Base-by-base conservation (phyloP, 164 flowering plant genomes). In the Macadamia tetraphylla region DNA sequence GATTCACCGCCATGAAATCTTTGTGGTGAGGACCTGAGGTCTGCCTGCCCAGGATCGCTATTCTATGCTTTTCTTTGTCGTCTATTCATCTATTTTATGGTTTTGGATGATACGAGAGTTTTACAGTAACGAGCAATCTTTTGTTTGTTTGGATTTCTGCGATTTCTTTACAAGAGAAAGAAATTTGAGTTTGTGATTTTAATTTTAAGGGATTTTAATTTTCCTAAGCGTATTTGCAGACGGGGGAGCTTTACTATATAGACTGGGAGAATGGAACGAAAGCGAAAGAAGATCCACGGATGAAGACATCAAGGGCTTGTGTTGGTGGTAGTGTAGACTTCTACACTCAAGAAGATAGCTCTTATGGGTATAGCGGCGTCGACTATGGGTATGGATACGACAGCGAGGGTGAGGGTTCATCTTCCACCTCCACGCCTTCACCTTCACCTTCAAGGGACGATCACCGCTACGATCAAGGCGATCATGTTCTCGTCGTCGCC, bases 191-290 rank as follows among this genome's bases (percentile, higher is more conserved):
- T 60, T 49, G 9, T 17, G 30, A 23, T 40, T 29, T 59, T 53
- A n/a, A 31, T 17, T 14, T 59, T 30, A n/a, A n/a, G n/a, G n/a
- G 30, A 23, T 40, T 29, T 59, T 53, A n/a, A 31, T 17, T 14
- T 59, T 30, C 6, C 66, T 53, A 10, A 62, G 55, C 14, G 67
- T 53, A n/a, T 53, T 53, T 62, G 74, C 83, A 94, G 98, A 87
- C 96, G 3, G 98, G 98, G 35, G 97, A 92, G 78, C 68, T 90
- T 63, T 94, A 94, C 64, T 94, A 84, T 74, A 83, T 87, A 60
- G 88, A 94, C 75, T 87, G 95, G 96, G 78, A 83, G 30, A 87
- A 75, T 6, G 97, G 97, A 3, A 82, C 75, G 86, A 91, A 84
- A 75, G 79, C 81, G 12, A 87, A 68, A 58, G 91, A 86, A 58